phyloP scores from a whole-genome alignment of 768 basidiomycete genomes.

The Rhizopogon vulgaris region DNA sequence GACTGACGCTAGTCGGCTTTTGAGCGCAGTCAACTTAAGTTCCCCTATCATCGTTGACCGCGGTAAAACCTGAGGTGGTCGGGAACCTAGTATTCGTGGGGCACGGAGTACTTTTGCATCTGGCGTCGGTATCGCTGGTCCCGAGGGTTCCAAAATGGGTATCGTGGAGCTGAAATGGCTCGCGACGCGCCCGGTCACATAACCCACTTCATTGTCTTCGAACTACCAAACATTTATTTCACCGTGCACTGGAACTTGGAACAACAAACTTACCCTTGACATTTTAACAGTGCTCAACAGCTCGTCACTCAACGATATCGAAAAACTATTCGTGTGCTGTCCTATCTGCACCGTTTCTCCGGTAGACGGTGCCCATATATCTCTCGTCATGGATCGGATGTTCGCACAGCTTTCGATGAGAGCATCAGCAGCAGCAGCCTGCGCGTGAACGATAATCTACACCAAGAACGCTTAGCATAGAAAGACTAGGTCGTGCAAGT shows the following conservation, averaged over 20 bases:
- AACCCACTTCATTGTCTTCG: conserved; percentile 96
- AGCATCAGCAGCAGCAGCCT: conserved; percentile 55
- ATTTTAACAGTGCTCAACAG: conserved; percentile 73
- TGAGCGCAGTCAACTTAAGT: conserved; percentile 85
- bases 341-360: conserved; percentile 88
- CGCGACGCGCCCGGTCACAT: conserved; percentile 82
- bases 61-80: conserved; percentile 62
- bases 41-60: conserved; percentile 97
- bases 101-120: conserved; percentile 20
- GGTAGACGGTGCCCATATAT: conserved; percentile 73
- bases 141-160: conserved; percentile 75
- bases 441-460: conserved; percentile 87
- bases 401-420: conserved; percentile 78
- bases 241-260: background rate
- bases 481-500: background rate
- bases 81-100: conserved; percentile 54
- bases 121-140: conserved; percentile 22
- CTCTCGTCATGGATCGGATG: conserved; percentile 86
- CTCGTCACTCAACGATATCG: conserved; percentile 89
- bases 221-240: conserved; percentile 46
- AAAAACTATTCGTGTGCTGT: conserved; percentile 92
- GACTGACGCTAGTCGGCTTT: conserved; percentile 66
- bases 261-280: conserved; percentile 56
- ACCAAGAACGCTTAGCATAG: background rate
- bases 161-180: conserved; percentile 83